A percentile compares a stretch with the other conserved stretches of the same genome.
These are phyloP conservation scores for Corrigiola litoralis DNA, from an alignment of 179 eudicot genomes.

Conservation along the genomic window DNA sequence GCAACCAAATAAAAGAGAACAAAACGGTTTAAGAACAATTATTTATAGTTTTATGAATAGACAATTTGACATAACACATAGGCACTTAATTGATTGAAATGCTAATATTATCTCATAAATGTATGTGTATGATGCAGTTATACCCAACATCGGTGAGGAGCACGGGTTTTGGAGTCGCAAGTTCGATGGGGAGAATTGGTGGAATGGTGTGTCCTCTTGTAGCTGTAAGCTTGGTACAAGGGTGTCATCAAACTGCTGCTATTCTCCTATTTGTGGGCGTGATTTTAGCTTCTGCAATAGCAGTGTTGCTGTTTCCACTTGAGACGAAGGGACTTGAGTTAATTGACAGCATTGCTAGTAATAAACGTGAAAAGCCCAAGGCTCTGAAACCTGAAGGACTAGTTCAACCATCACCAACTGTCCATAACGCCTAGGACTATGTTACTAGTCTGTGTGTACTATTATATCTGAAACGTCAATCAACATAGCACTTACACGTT, in stretches of 20 bases:
- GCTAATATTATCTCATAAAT: no score
- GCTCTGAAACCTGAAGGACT: not conserved
- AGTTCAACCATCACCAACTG: not conserved
- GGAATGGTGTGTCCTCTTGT: constrained; percentile 79
- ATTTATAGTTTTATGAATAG: not conserved
- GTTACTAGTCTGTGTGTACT: no score
- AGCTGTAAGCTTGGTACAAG: constrained; percentile 52
- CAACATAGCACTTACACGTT: no score
- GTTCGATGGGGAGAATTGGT: constrained; percentile 68
- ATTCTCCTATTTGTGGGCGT: constrained; percentile 46
- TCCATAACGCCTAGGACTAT: no score
- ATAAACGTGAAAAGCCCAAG: constrained; percentile 10
- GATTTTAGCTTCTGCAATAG: constrained; percentile 32
- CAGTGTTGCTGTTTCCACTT: constrained; percentile 49
- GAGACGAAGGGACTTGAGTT: constrained; percentile 64
- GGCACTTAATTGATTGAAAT: no score
- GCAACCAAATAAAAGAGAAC: no score
- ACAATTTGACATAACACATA: not conserved
- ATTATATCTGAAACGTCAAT: no score
- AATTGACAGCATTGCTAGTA: constrained; percentile 33
- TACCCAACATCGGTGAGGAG: constrained; percentile 78
- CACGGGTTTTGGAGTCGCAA: constrained; percentile 76
- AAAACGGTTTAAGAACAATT: no score
- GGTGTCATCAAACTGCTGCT: constrained; percentile 55
- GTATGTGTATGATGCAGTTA: constrained; percentile 30